Evolutionary conservation across 225 moss, liverwort and hornwort genomes (phyloP).

Genomic region (Marchantia paleacea): DNA sequence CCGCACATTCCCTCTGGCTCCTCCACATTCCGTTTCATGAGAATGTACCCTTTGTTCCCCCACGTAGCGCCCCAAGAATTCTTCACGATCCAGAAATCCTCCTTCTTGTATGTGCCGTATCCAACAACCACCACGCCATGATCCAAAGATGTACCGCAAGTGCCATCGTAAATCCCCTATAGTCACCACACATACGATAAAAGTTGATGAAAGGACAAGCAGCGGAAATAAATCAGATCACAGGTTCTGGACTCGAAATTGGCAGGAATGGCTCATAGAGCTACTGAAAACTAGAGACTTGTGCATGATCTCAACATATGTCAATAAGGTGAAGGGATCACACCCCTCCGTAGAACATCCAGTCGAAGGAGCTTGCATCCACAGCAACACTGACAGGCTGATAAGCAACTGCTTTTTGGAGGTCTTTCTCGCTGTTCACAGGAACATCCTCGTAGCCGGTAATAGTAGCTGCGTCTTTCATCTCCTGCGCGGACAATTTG

Average conservation of each 20-base stretch:
- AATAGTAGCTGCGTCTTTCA: conserved; percentile 54
- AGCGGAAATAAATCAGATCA: no score
- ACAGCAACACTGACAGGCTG: conserved; percentile 77
- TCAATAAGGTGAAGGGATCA: neutral
- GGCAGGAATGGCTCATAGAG: no score
- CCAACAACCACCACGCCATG: conserved; percentile 81
- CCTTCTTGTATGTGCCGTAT: conserved; percentile 54
- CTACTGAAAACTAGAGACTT: no score
- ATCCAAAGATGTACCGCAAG: conserved; percentile 57
- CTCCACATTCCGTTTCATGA: conserved; percentile 84
- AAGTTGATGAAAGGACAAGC: no score
- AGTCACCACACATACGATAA: neutral
- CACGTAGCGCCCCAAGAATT: conserved; percentile 23
- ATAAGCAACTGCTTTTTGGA: conserved; percentile 58
- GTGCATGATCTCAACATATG: no score
- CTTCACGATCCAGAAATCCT: conserved; percentile 63
- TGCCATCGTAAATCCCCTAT: conserved; percentile 63
- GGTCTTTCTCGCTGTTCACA: conserved; percentile 44
- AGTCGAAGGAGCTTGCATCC: conserved; percentile 62
- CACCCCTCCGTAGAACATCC: conserved; percentile 54
- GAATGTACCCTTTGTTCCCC: conserved; percentile 24
- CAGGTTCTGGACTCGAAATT: no score
- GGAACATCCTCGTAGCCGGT: conserved; percentile 73
- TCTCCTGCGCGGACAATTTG: conserved; percentile 16
- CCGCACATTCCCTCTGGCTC: conserved; percentile 74